phyloP scores from a whole-genome alignment of 2,329 filamentous ascomycete genomes.

The Knufia fluminis region DNA sequence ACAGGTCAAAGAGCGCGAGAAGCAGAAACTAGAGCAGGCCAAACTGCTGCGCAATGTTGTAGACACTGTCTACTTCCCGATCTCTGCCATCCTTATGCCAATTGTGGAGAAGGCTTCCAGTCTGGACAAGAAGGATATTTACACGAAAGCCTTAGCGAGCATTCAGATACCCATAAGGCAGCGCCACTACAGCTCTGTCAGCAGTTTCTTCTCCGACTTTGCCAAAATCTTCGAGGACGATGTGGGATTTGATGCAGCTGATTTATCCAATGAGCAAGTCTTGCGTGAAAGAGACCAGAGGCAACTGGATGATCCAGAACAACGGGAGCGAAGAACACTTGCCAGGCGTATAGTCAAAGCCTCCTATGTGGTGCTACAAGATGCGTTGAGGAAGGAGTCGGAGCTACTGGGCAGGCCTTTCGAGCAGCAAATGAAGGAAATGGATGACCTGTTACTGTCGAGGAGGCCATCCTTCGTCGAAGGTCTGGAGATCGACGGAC shows the following conservation, averaged over 20 bases:
- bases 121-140: conserved; percentile 47
- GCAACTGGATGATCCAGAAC: conserved; percentile 46
- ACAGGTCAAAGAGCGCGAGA: conserved; percentile 65
- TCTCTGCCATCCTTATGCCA: conserved; percentile 64
- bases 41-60: conserved; percentile 70
- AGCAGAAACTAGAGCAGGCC: conserved; percentile 64
- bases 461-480: conserved; percentile 42
- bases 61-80: conserved; percentile 84
- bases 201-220: conserved; percentile 51
- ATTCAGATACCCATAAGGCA: conserved; percentile 47
- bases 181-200: conserved; percentile 51
- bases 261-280: conserved; percentile 40
- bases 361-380: conserved; percentile 67
- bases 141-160: conserved; percentile 44
- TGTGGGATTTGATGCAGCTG: conserved; percentile 41
- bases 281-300: conserved; percentile 37
- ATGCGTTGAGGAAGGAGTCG: conserved; percentile 69
- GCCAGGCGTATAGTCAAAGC: conserved; percentile 82
- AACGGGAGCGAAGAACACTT: conserved; percentile 72
- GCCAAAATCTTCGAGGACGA: conserved; percentile 47
- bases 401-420: conserved; percentile 63
- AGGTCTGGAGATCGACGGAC: neutral
- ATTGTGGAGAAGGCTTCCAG: conserved; percentile 69
- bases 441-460: conserved; percentile 58
- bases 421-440: conserved; percentile 60